Conservation (phyloP, 805 yeast genomes). For the Yueomyces sp. region DNA sequence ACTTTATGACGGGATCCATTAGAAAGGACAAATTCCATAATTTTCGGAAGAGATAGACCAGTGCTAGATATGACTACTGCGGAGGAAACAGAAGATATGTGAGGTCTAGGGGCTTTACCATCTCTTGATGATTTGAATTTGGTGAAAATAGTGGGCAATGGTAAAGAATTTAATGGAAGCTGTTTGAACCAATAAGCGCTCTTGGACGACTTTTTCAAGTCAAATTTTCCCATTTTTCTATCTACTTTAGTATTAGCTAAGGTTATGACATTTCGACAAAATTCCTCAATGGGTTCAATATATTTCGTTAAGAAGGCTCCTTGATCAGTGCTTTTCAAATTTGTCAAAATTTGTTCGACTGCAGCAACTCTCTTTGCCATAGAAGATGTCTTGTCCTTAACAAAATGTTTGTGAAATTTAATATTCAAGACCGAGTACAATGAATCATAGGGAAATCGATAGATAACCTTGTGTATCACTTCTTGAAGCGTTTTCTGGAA, state of each 20-base stretch:
- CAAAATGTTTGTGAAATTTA: slow-evolving; percentile 29
- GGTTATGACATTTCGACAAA: slow-evolving; percentile 38
- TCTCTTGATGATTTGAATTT: slow-evolving; percentile 29
- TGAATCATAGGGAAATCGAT: slow-evolving; percentile 60
- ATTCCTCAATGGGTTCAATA: slow-evolving; percentile 32
- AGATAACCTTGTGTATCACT: slow-evolving; percentile 34
- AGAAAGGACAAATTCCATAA: slow-evolving; percentile 39
- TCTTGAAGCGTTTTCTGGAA: slow-evolving; percentile 45
- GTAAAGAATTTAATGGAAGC: slow-evolving; percentile 35
- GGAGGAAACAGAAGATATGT: slow-evolving; percentile 32
- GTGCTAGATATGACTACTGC: slow-evolving; percentile 52
- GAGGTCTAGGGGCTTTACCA: slow-evolving; percentile 35
- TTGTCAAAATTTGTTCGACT: slow-evolving; percentile 36
- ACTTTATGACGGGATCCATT: slow-evolving; percentile 48
- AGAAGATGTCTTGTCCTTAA: slow-evolving; percentile 23
- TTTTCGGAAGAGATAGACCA: slow-evolving; percentile 83
- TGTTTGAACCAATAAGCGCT: slow-evolving; percentile 46
- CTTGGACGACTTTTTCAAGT: slow-evolving; percentile 23
- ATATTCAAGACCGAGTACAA: slow-evolving; percentile 50
- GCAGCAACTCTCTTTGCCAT: slow-evolving; percentile 36
- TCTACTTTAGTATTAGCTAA: slow-evolving; percentile 34
- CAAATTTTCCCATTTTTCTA: slow-evolving; percentile 10
- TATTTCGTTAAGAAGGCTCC: slow-evolving; percentile 18
- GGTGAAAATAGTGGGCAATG: slow-evolving; percentile 52
- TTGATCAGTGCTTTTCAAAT: slow-evolving; percentile 20